phyloP scores from a whole-genome alignment of 176 grass and related monocot genomes.

The Saccharum officinarum region DNA sequence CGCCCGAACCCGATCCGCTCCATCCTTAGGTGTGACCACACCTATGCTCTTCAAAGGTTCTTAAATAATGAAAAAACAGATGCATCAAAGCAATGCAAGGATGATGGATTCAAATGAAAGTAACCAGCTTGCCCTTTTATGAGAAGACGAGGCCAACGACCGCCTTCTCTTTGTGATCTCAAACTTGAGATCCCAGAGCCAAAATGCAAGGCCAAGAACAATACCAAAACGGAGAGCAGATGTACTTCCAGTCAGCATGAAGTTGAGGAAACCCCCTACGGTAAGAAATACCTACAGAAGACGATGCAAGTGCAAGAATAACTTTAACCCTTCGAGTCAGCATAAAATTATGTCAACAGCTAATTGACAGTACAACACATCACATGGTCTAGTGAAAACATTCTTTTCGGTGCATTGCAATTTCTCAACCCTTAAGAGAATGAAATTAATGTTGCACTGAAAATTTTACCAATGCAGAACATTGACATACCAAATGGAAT shows the following conservation, averaged over 20 bases:
- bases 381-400: neutral
- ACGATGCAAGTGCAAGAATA: slow-evolving; percentile 10
- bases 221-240: slow-evolving; percentile 87
- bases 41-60: neutral
- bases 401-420: neutral
- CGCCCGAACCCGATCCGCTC: too few relatives aligned
- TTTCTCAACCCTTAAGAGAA: neutral
- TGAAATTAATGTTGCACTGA: neutral
- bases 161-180: slow-evolving; percentile 57
- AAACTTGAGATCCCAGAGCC: slow-evolving; percentile 73
- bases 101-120: slow-evolving; percentile 39
- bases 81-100: neutral
- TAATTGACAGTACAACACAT: neutral
- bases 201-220: slow-evolving; percentile 81
- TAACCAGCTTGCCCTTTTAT: slow-evolving; percentile 89
- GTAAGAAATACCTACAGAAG: slow-evolving; percentile 77
- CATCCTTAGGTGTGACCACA: too few relatives aligned
- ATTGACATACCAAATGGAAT: slow-evolving; percentile 79
- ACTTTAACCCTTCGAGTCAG: too few relatives aligned
- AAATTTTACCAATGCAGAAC: slow-evolving; percentile 1
- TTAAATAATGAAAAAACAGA: neutral
- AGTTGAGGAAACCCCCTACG: slow-evolving; percentile 69
- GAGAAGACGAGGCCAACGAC: slow-evolving; percentile 55
- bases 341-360: neutral
- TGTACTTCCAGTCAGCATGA: slow-evolving; percentile 90